A percentile compares a stretch with the other conserved stretches of the same genome.
Conservation (phyloP, 345 rosid genomes). For the Microthlaspi erraticum region DNA sequence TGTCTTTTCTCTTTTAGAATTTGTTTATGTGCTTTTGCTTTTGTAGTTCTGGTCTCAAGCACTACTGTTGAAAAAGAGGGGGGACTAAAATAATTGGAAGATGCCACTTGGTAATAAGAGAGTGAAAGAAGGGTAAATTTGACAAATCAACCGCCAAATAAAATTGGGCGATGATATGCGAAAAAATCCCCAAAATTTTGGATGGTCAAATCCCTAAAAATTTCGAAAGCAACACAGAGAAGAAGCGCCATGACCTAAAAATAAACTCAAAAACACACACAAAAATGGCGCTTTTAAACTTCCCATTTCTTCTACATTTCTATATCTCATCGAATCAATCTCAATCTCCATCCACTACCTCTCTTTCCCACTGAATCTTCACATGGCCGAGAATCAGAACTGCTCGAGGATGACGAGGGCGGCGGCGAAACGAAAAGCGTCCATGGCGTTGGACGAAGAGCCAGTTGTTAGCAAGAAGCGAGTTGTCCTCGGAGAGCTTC, state of each 20-base stretch:
- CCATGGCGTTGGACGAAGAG: conserved; percentile 28
- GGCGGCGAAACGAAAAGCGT: conserved; percentile 38
- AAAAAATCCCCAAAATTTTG: conserved; percentile 11
- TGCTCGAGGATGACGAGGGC: conserved; percentile 42
- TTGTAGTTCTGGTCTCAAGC: no score
- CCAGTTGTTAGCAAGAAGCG: conserved; percentile 29
- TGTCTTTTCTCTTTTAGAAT: no score
- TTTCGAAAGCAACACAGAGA: conserved; percentile 18
- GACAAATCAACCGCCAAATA: conserved; percentile 11
- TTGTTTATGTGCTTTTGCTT: no score
- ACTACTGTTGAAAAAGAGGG: no score
- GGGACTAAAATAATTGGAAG: no score
- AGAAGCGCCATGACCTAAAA: conserved; percentile 36
- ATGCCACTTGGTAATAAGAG: no score
- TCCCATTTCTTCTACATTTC: conserved; percentile 1
- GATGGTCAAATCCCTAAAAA: conserved; percentile 32
- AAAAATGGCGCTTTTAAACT: conserved; percentile 36
- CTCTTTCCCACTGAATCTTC: background rate
- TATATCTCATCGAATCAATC: background rate
- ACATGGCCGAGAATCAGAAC: conserved; percentile 42
- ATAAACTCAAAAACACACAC: background rate
- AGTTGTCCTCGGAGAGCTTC: conserved; percentile 39
- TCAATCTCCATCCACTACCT: background rate
- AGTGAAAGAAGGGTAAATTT: no score
- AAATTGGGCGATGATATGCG: background rate